Base-by-base conservation (phyloP, 257 asterid genomes). In the Mentha longifolia region DNA sequence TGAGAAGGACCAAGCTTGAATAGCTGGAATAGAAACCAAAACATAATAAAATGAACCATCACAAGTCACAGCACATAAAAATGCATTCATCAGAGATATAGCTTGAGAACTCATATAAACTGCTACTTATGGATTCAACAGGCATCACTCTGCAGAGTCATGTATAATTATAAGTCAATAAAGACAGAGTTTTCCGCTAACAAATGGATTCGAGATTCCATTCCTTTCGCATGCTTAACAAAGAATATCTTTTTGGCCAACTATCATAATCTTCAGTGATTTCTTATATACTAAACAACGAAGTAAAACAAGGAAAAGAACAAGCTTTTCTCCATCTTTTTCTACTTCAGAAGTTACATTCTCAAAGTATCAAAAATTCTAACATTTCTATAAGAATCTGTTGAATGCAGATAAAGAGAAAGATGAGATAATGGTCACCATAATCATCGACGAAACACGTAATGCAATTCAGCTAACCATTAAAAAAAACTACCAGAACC, bases 1-100 rank as follows among this genome's bases (percentile, higher is more conserved):
- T 87, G 94, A 68, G 59, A 80, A 0, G 90, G 85, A n/a, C 95
- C 85, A 45, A 95, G 78, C 92, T 83, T 88, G 79, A 84, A 87
- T 77, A 95, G 91, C 99, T 95, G 97, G 67, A 76, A 74, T 28
- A 57, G 33, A 65, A 77, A 61, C 39, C 12, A 67, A 57, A 69
- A 52, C 28, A 6, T 71, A 7, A 66, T 46, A 47, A 65, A 69
- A 63, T 9, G 25, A 75, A 78, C 45, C 74, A 73, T 70, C 69
- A 42, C 41, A 60, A 28, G 45, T 67, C 63, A 35, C 41, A 60
- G 19, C 45, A 76, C 3, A 35, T n/a, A 35, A 46, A 25, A 43
- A 10, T 14, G 8, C 47, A 42, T 35, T 35, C 41, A 52, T 35
- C 41, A 52, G 16, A 54, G 17, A 65, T 7, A 37, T 58, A 68